Conservation (phyloP, 176 grass and related monocot species). For the Oryza glaberrima region DNA sequence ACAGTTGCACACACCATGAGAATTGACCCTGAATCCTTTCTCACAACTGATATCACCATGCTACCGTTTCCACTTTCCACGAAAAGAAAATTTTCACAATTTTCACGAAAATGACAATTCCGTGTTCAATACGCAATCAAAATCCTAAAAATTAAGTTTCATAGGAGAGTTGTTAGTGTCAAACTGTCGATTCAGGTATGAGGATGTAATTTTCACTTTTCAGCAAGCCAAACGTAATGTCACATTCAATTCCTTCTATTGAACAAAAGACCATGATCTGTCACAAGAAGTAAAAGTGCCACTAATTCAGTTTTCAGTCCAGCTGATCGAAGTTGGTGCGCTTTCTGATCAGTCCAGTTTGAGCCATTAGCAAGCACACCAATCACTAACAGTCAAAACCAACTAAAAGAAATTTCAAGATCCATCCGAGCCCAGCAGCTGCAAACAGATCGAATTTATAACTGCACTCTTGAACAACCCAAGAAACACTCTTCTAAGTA, state of each 20-base stretch:
- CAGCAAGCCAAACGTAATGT: neutral
- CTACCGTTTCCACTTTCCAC: neutral
- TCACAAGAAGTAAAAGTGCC: neutral
- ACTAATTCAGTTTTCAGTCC: neutral
- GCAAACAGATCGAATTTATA: neutral
- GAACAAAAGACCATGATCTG: neutral
- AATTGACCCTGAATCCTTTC: neutral
- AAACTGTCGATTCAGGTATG: neutral
- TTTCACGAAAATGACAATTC: neutral
- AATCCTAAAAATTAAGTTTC: neutral
- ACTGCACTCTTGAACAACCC: neutral
- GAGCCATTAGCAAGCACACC: neutral
- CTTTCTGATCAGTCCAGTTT: neutral
- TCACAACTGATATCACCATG: neutral
- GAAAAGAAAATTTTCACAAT: neutral
- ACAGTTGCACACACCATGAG: neutral
- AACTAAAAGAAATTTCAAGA: neutral
- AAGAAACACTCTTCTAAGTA: neutral
- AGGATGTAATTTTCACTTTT: neutral
- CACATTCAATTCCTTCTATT: neutral
- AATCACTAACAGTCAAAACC: neutral
- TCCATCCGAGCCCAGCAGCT: neutral
- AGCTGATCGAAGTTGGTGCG: neutral
- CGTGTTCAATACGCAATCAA: neutral
- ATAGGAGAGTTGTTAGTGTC: neutral